Percentiles rank a stretch among this genome's conserved stretches.
Conservation (phyloP, 257 asterid species). For the Capsicum chinense region DNA sequence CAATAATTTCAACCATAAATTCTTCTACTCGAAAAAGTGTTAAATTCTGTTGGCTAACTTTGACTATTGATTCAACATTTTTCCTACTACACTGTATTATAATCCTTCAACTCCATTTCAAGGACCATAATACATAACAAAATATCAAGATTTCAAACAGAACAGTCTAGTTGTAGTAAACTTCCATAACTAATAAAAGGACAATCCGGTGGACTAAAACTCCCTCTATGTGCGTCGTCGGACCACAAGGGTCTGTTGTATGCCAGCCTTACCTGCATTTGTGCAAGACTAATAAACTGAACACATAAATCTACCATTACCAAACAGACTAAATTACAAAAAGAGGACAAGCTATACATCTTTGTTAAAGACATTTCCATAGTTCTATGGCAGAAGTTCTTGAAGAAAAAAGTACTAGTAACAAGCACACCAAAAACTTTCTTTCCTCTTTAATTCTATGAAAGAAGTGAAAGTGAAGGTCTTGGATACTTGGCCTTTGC, state of each 20-base stretch:
- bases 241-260: no score
- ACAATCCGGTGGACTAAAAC: no score
- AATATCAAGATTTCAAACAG: not conserved
- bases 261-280: no score
- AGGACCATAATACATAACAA: not conserved
- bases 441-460: not conserved
- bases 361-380: not conserved
- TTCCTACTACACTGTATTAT: not conserved
- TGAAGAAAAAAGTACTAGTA: not conserved
- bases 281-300: not conserved
- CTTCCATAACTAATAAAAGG: not conserved
- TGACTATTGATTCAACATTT: not conserved
- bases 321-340: not conserved
- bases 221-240: no score
- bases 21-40: not conserved
- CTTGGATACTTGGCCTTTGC: constrained; percentile 43
- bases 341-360: constrained; percentile 15
- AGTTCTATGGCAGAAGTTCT: not conserved
- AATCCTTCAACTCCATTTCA: not conserved
- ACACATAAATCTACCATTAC: not conserved
- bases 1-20: not conserved
- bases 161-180: not conserved
- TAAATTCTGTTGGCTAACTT: not conserved
- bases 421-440: not conserved
- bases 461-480: constrained; percentile 46